phyloP scores from a whole-genome alignment of 805 yeast genomes.

The Candida oleophila region DNA sequence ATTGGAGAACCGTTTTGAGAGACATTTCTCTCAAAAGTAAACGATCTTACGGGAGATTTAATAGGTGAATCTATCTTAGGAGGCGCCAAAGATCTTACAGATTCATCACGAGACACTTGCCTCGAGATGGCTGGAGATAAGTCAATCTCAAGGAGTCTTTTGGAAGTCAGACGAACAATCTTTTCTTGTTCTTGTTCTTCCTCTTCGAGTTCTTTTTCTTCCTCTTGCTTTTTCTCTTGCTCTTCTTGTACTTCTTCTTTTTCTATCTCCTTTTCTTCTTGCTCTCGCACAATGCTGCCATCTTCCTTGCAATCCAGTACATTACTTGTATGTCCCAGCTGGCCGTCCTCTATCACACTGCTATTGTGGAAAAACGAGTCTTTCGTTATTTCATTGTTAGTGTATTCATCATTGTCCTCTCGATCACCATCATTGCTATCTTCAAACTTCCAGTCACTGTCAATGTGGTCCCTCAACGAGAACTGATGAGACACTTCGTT shows the following conservation, averaged over 20 bases:
- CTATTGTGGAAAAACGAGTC: background rate
- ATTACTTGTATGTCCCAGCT: too few species aligned
- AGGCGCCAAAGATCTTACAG: conserved; percentile 5
- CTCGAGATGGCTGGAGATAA: conserved; percentile 5
- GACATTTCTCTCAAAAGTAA: background rate
- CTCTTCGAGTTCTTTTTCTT: background rate
- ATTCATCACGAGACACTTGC: background rate
- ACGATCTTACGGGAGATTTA: background rate
- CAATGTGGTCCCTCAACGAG: conserved; percentile 31
- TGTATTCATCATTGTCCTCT: conserved; percentile 34
- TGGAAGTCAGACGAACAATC: background rate
- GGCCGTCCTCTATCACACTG: too few species aligned
- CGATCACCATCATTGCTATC: conserved; percentile 39
- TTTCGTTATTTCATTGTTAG: conserved; percentile 18
- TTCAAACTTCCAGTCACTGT: conserved; percentile 37
- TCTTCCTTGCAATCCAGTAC: background rate
- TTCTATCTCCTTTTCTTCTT: background rate
- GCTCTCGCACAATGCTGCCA: background rate
- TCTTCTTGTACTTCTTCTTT: background rate
- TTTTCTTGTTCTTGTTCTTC: too few species aligned
- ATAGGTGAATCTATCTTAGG: conserved; percentile 2
- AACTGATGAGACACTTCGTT: conserved; percentile 14
- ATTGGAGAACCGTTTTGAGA: background rate
- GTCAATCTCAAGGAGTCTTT: conserved; percentile 2
- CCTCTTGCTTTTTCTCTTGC: background rate